A percentile compares a stretch with the other conserved stretches of the same genome.
Conservation (phyloP, 768 basidiomycete genomes). For the Podaxis sp. region DNA sequence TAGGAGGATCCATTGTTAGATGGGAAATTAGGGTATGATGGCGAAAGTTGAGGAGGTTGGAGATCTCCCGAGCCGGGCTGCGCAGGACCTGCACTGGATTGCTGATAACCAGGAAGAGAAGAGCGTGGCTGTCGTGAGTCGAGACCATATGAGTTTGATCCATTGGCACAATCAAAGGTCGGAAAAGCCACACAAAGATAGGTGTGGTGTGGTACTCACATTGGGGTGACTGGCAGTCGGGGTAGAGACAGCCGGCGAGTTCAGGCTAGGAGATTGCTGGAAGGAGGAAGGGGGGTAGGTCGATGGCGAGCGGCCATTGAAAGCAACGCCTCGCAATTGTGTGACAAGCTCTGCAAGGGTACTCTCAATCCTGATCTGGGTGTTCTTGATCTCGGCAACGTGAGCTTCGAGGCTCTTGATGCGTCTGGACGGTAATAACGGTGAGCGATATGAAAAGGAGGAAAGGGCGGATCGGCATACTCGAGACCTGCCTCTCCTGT, state of each 20-base stretch:
- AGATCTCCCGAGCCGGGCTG: conserved; percentile 36
- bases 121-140: conserved; percentile 35
- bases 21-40: conserved; percentile 43
- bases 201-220: conserved; percentile 40
- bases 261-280: conserved; percentile 67
- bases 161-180: conserved; percentile 19
- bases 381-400: conserved; percentile 78
- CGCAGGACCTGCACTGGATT: conserved; percentile 31
- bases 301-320: conserved; percentile 63
- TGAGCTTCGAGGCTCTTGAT: conserved; percentile 87
- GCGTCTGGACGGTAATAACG: conserved; percentile 51
- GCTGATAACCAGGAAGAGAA: conserved; percentile 35
- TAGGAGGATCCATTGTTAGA: conserved; percentile 36
- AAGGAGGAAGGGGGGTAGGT: conserved; percentile 52
- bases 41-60: conserved; percentile 42
- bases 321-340: conserved; percentile 63
- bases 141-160: conserved; percentile 27
- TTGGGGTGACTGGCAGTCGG: conserved; percentile 45
- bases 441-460: conserved; percentile 16
- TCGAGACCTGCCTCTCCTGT: conserved; percentile 89
- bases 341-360: conserved; percentile 79
- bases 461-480: conserved; percentile 44
- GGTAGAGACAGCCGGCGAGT: conserved; percentile 55
- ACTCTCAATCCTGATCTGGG: conserved; percentile 74
- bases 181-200: conserved; percentile 28